phyloP scores from a whole-genome alignment of 768 basidiomycete genomes.

The Piloderma croceum region DNA sequence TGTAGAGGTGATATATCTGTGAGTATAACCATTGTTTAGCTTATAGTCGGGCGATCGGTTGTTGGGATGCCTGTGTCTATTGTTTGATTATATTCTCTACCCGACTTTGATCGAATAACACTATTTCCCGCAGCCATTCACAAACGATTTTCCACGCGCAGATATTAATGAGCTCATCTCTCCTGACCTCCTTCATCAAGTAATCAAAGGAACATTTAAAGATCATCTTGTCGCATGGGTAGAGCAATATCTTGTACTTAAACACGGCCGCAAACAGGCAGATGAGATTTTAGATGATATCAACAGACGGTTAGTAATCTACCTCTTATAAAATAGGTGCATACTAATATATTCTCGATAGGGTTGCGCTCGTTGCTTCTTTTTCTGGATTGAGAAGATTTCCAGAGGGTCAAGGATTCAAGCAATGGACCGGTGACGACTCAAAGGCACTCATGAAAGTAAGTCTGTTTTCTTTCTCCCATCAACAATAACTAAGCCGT shows the following conservation, averaged over 20 bases:
- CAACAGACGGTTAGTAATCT: constrained; percentile 15
- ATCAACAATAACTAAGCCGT: background rate
- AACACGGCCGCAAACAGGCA: constrained; percentile 7
- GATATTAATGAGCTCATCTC: constrained; percentile 30
- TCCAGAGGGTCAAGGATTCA: constrained; percentile 21
- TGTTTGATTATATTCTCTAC: too few species aligned
- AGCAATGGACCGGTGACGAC: constrained; percentile 30
- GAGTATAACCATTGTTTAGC: too few species aligned
- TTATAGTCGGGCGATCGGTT: too few species aligned
- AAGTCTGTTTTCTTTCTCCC: background rate
- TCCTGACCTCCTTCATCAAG: constrained; percentile 25
- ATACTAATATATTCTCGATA: constrained; percentile 1
- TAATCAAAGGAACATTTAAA: constrained; percentile 25
- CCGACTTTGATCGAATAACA: constrained; percentile 8
- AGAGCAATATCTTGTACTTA: constrained; percentile 12
- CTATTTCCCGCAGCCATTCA: constrained; percentile 27
- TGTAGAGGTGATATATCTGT: too few species aligned
- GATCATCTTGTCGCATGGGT: constrained; percentile 26
- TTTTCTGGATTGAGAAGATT: constrained; percentile 19
- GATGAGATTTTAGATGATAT: constrained; percentile 21
- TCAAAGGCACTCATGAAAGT: constrained; percentile 33
- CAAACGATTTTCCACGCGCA: constrained; percentile 26
- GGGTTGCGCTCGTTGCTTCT: constrained; percentile 11
- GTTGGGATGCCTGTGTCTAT: too few species aligned
- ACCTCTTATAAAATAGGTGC: background rate